phyloP scores from a whole-genome alignment of 371 early-diverging fungal species.

The Coelomomyces lativittatus region DNA sequence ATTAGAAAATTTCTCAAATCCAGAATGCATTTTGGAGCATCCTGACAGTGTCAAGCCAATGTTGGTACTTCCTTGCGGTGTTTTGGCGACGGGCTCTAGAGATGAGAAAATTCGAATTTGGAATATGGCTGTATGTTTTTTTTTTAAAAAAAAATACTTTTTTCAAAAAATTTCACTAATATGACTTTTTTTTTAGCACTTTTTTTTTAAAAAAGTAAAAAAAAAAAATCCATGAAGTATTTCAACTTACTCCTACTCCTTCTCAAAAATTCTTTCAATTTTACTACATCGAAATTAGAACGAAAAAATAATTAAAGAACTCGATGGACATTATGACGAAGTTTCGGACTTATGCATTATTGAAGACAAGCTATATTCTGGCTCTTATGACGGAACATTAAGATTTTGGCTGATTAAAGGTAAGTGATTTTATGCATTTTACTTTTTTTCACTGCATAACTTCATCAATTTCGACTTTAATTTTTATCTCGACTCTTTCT shows the following conservation, averaged over 20 bases:
- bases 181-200: not conserved
- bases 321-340: constrained; percentile 67
- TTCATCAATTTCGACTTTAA: not conserved
- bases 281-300: too few species aligned
- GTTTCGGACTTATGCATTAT: constrained; percentile 35
- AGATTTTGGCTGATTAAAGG: constrained; percentile 50
- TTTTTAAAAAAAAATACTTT: not conserved
- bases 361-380: constrained; percentile 46
- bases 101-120: constrained; percentile 65
- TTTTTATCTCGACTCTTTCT: too few species aligned
- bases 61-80: constrained; percentile 20
- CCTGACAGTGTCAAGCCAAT: constrained; percentile 61
- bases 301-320: constrained; percentile 39
- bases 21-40: constrained; percentile 50
- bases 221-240: not conserved
- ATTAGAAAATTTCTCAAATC: constrained; percentile 22
- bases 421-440: constrained; percentile 5
- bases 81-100: constrained; percentile 54
- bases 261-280: too few species aligned
- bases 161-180: too few species aligned
- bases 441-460: not conserved
- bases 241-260: too few species aligned
- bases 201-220: not conserved
- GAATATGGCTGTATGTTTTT: constrained; percentile 50
- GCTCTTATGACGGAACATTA: constrained; percentile 56